Evolutionary conservation across 441 rosid genomes (phyloP).

Genomic region (Erodium texanum): DNA sequence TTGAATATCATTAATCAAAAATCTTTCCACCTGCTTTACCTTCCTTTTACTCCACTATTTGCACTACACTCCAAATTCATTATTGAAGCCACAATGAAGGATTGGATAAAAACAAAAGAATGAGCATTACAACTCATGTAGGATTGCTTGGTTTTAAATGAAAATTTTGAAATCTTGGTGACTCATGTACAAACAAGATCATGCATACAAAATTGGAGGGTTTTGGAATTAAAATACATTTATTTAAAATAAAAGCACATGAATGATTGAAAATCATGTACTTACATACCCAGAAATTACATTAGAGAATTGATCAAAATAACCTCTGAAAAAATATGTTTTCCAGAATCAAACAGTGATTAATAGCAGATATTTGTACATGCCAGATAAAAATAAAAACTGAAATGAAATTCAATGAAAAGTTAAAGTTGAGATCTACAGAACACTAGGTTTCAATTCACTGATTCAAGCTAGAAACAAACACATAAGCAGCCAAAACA

Average conservation of each 20-base stretch:
- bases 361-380: background rate
- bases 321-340: background rate
- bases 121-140: constrained; percentile 12
- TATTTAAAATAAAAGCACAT: background rate
- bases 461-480: background rate
- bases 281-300: background rate
- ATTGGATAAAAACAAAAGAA: constrained; percentile 5
- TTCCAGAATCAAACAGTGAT: background rate
- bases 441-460: background rate
- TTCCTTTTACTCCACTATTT: constrained; percentile 26
- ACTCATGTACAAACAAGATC: background rate
- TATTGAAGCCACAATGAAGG: constrained; percentile 13
- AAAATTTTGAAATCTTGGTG: too few species aligned
- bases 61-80: constrained; percentile 15
- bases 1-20: constrained; percentile 21
- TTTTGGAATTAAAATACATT: background rate
- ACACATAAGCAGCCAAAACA: background rate
- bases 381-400: too few species aligned
- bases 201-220: background rate
- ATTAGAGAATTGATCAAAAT: too few species aligned
- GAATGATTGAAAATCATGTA: too few species aligned
- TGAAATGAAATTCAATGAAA: background rate
- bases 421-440: background rate
- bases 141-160: constrained; percentile 10
- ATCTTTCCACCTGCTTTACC: constrained; percentile 22